phyloP scores from a whole-genome alignment of 768 basidiomycete genomes.

The Butyriboletus loyo region DNA sequence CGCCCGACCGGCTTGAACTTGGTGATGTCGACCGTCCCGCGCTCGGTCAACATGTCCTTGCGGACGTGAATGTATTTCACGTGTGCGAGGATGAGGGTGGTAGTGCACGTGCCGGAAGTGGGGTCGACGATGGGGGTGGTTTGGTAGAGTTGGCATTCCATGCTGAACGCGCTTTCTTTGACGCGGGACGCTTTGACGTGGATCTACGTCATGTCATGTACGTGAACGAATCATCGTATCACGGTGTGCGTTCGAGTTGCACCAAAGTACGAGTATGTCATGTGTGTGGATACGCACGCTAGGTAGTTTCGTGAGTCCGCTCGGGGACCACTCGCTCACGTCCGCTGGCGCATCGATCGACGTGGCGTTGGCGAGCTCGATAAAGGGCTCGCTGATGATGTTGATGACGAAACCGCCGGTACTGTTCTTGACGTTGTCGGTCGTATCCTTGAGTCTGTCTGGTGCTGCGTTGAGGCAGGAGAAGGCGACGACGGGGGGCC shows the following conservation, averaged over 20 bases:
- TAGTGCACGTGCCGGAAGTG: slow-evolving; percentile 21
- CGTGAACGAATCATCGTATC: too few species aligned
- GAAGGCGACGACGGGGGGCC: slow-evolving; percentile 39
- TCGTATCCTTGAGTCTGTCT: slow-evolving; percentile 39
- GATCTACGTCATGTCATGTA: too few species aligned
- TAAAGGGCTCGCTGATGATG: slow-evolving; percentile 51
- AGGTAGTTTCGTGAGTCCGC: slow-evolving; percentile 24
- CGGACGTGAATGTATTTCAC: slow-evolving; percentile 46
- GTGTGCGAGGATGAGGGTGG: slow-evolving; percentile 37
- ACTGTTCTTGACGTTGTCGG: slow-evolving; percentile 39
- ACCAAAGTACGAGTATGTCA: too few species aligned
- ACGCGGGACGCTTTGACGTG: slow-evolving; percentile 41
- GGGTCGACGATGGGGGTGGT: slow-evolving; percentile 36
- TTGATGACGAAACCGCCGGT: slow-evolving; percentile 47
- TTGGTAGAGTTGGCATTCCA: slow-evolving; percentile 41
- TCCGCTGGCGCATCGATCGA: slow-evolving; percentile 36
- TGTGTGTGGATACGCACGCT: slow-evolving; percentile 6
- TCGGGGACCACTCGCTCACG: slow-evolving; percentile 39
- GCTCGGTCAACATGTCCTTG: slow-evolving; percentile 36
- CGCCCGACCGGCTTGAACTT: slow-evolving; percentile 36
- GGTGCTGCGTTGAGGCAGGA: slow-evolving; percentile 17
- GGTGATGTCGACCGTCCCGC: slow-evolving; percentile 34
- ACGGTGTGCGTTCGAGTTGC: too few species aligned
- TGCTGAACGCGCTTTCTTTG: slow-evolving; percentile 45
- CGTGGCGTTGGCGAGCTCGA: slow-evolving; percentile 38